Evolutionary conservation across 371 early-diverging fungal species (phyloP).

Genomic region (Paraphysoderma sedebokerense): DNA sequence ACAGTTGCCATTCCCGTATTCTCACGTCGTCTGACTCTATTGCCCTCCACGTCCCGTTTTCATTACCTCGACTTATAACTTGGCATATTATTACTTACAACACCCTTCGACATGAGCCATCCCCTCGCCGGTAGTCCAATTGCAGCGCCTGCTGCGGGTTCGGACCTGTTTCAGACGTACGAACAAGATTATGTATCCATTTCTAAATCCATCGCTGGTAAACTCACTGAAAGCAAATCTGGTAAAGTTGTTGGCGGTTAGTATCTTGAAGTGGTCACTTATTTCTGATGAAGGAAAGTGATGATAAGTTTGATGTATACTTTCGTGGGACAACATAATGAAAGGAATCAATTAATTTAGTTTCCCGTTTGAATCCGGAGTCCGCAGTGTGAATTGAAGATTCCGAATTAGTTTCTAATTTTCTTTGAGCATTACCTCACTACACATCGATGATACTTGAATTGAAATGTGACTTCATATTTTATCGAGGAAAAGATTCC

Average conservation of each 20-base stretch:
- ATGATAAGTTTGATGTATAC: too few species aligned
- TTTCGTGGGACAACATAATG: neutral
- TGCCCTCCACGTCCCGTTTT: too few species aligned
- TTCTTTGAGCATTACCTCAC: neutral
- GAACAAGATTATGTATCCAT: slow-evolving; percentile 64
- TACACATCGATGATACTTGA: neutral
- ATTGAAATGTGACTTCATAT: too few species aligned
- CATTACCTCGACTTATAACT: too few species aligned
- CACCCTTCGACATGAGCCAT: too few species aligned
- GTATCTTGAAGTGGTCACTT: neutral
- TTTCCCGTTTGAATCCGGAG: neutral
- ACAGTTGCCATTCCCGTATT: too few species aligned
- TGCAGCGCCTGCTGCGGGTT: too few species aligned
- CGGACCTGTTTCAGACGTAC: slow-evolving; percentile 70
- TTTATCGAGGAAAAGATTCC: too few species aligned
- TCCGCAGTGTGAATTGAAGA: neutral
- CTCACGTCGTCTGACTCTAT: too few species aligned
- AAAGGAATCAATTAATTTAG: neutral
- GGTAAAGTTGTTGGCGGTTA: slow-evolving; percentile 33
- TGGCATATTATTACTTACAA: too few species aligned
- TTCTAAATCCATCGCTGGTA: slow-evolving; percentile 32
- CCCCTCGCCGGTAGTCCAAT: too few species aligned
- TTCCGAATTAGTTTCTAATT: neutral
- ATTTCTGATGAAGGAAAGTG: too few species aligned
- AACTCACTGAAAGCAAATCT: slow-evolving; percentile 39